These are phyloP conservation scores for Diutina rugosa DNA, from an alignment of 1,139 yeast genomes.

Conservation along the genomic window DNA sequence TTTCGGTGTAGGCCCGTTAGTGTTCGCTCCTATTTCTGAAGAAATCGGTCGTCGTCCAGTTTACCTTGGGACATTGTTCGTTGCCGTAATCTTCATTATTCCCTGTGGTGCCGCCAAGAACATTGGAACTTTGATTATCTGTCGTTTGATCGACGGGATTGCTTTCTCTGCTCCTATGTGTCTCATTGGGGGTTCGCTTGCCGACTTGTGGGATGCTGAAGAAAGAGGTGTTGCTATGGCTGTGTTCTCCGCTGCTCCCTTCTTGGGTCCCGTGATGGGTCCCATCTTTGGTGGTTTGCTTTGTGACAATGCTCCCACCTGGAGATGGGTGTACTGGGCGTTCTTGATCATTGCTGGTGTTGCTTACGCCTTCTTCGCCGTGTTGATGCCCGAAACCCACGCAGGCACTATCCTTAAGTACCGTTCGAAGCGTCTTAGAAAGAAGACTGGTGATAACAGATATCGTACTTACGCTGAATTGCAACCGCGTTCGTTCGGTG, in stretches of 20 bases:
- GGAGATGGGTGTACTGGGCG: conserved; percentile 75
- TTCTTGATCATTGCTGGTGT: conserved; percentile 44
- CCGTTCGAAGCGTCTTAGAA: conserved; percentile 18
- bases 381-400: conserved; percentile 44
- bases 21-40: conserved; percentile 68
- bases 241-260: conserved; percentile 8
- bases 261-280: conserved; percentile 8
- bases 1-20: conserved; percentile 66
- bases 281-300: conserved; percentile 58
- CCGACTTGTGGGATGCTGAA: conserved; percentile 54
- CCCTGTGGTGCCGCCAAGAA: conserved; percentile 67
- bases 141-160: conserved; percentile 57
- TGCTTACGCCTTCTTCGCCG: conserved; percentile 24
- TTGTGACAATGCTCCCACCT: conserved; percentile 47
- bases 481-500: conserved; percentile 23
- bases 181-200: conserved; percentile 65
- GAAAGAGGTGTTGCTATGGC: conserved; percentile 16
- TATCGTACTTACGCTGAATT: conserved; percentile 37
- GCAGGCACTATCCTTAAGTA: conserved; percentile 24
- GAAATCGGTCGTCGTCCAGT: conserved; percentile 54
- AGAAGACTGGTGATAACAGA: conserved; percentile 39
- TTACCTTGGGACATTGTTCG: conserved; percentile 38
- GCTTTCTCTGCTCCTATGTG: conserved; percentile 74
- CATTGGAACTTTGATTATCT: conserved; percentile 54
- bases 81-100: conserved; percentile 55